Evolutionary conservation across 495 filamentous ascomycete species (phyloP), one percentile per base, ranked within the genome.

Genomic region (Daldinia bambusicola): DNA sequence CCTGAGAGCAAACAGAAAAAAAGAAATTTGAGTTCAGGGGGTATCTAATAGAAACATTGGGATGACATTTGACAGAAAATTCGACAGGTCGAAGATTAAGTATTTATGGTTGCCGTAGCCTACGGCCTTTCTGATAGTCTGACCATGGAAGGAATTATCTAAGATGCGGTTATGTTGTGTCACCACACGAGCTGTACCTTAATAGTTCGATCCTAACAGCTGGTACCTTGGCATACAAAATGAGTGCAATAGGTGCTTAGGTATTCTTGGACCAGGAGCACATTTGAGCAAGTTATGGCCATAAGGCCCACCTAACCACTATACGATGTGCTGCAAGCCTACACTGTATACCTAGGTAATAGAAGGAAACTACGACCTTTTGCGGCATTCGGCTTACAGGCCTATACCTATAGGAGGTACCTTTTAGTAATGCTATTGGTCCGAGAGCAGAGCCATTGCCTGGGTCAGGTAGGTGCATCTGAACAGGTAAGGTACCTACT

Each of bases 261-360:
- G 1, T 55, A 32, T 12, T 60, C 7, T n/a, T n/a, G 31, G 6
- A 40, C 20, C 12, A 30, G 38, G 61, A 56, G 67, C 55, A 65
- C 13, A 61, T 65, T 70, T 70, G 67, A 70, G 67, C 67, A 70
- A 48, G 20, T 70, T 70, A 58, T 58, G 55, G 36, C 55, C 20
- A 18, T 58, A 58, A 26, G 16, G 32, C 16, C 55, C 32, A 53
- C 51, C 31, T 63, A 50, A 50, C 60, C 48, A 30, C 32, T 32
- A 26, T 52, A 57, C 53, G 4, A 37, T 57, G n/a, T 38, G 18
- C 31, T 26, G 26, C 26, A 26, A 26, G 3, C 26, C 26, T 26
- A 26, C 26, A 26, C 26, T 26, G 26, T 26, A 26, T 26, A 26
- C 1, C 1, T 26, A 26, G 20, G 43, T 48, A 48, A 22, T 20